These are phyloP conservation scores for Salix caprea DNA, from an alignment of 345 rosid species.

Conservation along the genomic window DNA sequence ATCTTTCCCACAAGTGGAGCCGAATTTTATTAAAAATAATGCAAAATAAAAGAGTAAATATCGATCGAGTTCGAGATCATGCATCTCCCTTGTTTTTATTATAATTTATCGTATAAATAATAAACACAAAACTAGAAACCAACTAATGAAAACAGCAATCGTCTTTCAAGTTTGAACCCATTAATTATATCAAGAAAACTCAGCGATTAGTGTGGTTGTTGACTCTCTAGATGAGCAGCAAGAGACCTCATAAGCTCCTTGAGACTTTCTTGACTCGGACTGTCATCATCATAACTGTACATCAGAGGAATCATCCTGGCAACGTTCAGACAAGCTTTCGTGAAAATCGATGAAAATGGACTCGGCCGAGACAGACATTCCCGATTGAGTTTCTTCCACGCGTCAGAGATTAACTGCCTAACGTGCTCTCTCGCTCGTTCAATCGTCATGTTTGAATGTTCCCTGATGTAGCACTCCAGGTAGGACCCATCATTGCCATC, in stretches of 20 bases:
- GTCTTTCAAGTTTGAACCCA: too few species aligned
- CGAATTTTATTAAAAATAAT: too few species aligned
- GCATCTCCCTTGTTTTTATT: too few species aligned
- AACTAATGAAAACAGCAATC: too few species aligned
- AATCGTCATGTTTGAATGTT: conserved; percentile 15
- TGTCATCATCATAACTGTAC: conserved; percentile 43
- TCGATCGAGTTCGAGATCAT: too few species aligned
- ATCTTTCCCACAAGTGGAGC: too few species aligned
- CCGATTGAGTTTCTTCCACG: conserved; percentile 46
- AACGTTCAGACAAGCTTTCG: conserved; percentile 33
- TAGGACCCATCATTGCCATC: conserved; percentile 52
- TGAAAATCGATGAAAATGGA: conserved; percentile 34
- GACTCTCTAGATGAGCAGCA: not conserved
- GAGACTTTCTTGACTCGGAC: conserved; percentile 30
- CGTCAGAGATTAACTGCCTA: conserved; percentile 28
- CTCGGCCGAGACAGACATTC: conserved; percentile 32
- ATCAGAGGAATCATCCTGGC: conserved; percentile 53
- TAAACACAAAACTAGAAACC: too few species aligned
- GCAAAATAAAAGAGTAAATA: too few species aligned
- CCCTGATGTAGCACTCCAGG: conserved; percentile 41
- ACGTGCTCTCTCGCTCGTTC: conserved; percentile 33
- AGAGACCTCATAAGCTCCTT: conserved; percentile 27
- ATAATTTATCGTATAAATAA: too few species aligned
- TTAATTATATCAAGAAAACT: too few species aligned
- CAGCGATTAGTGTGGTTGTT: not conserved